phyloP scores from a whole-genome alignment of 257 asterid species.

The Cinchona pubescens region DNA sequence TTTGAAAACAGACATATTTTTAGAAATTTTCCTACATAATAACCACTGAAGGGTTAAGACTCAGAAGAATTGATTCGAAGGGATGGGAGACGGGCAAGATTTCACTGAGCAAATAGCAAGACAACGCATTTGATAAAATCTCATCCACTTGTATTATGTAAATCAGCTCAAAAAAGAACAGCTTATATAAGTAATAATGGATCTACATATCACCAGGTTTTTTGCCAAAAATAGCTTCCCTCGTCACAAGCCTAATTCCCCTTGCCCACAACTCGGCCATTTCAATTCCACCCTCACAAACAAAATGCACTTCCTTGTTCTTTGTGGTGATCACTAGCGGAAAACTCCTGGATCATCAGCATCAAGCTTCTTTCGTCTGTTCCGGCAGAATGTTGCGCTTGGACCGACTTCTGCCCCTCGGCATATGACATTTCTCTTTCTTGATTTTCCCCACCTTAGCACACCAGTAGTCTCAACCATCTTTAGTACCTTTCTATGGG shows the following conservation, averaged over 20 bases:
- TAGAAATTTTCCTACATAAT: no score
- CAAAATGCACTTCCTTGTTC: conserved; percentile 66
- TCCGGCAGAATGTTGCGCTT: conserved; percentile 47
- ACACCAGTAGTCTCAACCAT: conserved; percentile 51
- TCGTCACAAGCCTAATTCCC: conserved; percentile 61
- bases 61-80: no score
- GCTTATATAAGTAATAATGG: not conserved
- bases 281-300: conserved; percentile 55
- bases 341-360: conserved; percentile 55
- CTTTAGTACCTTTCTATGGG: conserved; percentile 53
- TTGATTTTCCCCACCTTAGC: conserved; percentile 64
- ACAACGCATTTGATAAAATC: not conserved
- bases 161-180: not conserved
- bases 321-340: conserved; percentile 54
- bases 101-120: not conserved
- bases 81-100: no score
- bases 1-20: no score
- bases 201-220: not conserved
- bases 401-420: conserved; percentile 60
- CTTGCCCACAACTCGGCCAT: conserved; percentile 65
- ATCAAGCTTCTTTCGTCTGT: conserved; percentile 53
- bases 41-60: no score
- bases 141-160: not conserved
- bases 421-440: conserved; percentile 58
- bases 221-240: conserved; percentile 40